Evolutionary conservation across 2,329 filamentous ascomycete species (phyloP), one percentile per base, ranked within the genome.

Genomic region (Alternaria atra): DNA sequence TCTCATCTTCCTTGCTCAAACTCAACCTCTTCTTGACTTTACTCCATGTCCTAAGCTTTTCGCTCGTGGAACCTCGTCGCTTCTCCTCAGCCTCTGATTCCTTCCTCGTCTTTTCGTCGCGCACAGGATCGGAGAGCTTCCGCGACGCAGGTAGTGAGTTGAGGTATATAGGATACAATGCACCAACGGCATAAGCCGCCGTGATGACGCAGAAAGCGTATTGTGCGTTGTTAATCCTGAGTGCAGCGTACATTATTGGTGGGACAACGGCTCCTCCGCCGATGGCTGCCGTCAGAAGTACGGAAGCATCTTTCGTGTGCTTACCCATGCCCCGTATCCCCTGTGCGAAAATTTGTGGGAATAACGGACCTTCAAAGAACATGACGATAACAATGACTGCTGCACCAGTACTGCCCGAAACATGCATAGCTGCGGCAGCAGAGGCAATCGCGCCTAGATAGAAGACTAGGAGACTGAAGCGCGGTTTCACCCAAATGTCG

Each of bases 361-460:
- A 89, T 3, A 85, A 78, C 4, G 87, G 86, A 9, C 86, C 86
- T 75, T 89, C 85, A 65, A 88, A 87, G 64, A 88, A 84, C 70
- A 84, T 87, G 47, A 86, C 68, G 64, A 89, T 76, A 54, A 86
- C 77, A 13, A 83, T 75, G 71, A 85, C 80, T 2, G 80, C 79
- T 3, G 85, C 77, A 5, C 81, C 84, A 3, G 75, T 72, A 1
- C 82, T 58, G 8, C 72, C 70, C n/a, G 65, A 61, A 0, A 70
- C 67, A 42, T 81, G 80, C 81, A 87, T 88, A 23, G 80, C 82
- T 5, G 87, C 80, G 0, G 80, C 80, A 2, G 82, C 75, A 63
- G 85, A 85, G 23, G 84, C 74, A 48, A 89, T 82, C 43, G 84
- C 77, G 20, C 85, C 85, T 10, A 82, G 67, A 66, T 83, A 87